Evolutionary conservation across 805 yeast genomes (phyloP), one percentile per base, ranked within the genome.

Genomic region (Suhomyces kilbournensis): DNA sequence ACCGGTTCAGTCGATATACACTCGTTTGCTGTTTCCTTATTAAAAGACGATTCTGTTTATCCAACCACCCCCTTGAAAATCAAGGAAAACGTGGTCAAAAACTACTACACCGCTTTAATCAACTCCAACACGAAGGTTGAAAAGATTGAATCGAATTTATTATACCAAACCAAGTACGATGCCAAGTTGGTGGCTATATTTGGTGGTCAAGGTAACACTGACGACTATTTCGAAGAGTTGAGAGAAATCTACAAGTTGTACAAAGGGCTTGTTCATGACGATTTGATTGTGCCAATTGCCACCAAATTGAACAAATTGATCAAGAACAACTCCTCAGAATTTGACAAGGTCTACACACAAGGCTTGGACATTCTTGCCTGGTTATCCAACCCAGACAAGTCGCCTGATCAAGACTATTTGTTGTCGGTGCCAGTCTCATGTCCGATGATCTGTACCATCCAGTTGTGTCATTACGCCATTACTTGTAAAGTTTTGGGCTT

Each of bases 171-270:
- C n/a, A 66, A 75, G 48, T 77, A 78, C 53, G 72, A 79, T 48
- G 89, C 92, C 44, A 76, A 79, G 55, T 71, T 92, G 52, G 83
- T 81, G 54, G 96, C 97, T 57, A 84, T 94, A 60, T 94, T 93
- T 64, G 99, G 99, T 69, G 99, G 99, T 65, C 99, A 94, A 78
- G 99, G 99, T 74, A 93, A 90, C 77, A 86, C 96, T 49, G 98
- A 94, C 68, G 97, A 94, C 69, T 94, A 90, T 77, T 94, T 94
- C 63, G 97, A 92, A 69, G 99, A 94, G 77, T 82, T 94, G 68
- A 85, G 96, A 69, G 96, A 90, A 59, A 70, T 92, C 54, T 86
- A 88, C 77, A 75, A 82, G 58, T 79, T 85, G 53, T 94, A 94
- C 78, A 79, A 85, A 59, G 88, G 89, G 25, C 77, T 93, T 56